Conservation (phyloP, 2,329 filamentous ascomycete genomes). For the Clarireedia paspali region DNA sequence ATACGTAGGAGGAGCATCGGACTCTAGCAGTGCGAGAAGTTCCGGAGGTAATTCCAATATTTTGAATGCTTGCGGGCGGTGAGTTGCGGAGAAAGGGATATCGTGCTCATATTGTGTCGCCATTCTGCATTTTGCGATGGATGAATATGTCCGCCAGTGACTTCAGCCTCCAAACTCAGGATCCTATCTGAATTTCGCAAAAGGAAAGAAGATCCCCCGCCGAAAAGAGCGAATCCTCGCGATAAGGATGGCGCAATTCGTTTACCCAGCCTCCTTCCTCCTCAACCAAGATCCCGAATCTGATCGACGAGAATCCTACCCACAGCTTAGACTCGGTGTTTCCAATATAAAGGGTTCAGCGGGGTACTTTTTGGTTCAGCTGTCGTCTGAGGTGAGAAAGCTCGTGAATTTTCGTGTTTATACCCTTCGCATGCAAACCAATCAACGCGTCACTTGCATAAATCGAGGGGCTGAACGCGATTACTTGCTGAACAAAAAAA, state of each 20-base stretch:
- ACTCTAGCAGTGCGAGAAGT: constrained; percentile 47
- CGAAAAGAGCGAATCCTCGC: too few species aligned
- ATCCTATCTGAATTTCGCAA: too few species aligned
- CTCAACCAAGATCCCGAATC: not conserved
- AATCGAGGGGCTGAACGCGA: constrained; percentile 7
- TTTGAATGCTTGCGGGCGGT: constrained; percentile 45
- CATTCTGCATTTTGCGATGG: constrained; percentile 12
- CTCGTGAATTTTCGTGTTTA: not conserved
- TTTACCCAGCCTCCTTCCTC: not conserved
- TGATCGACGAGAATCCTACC: not conserved
- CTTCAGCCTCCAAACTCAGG: too few species aligned
- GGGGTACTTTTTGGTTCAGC: not conserved
- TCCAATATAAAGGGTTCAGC: not conserved
- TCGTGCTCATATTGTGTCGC: constrained; percentile 31
- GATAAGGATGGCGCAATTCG: not conserved
- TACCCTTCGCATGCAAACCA: constrained; percentile 6
- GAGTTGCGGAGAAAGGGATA: constrained; percentile 43
- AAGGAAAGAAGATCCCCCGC: too few species aligned
- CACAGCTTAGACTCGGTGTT: not conserved
- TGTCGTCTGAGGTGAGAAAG: not conserved
- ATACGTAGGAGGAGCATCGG: constrained; percentile 45
- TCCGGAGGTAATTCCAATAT: constrained; percentile 56
- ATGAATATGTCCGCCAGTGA: too few species aligned
- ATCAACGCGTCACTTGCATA: constrained; percentile 19
- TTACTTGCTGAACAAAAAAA: not conserved